These are phyloP conservation scores for Colletotrichum aenigma DNA, from an alignment of 2,329 filamentous ascomycete genomes.

Conservation along the genomic window DNA sequence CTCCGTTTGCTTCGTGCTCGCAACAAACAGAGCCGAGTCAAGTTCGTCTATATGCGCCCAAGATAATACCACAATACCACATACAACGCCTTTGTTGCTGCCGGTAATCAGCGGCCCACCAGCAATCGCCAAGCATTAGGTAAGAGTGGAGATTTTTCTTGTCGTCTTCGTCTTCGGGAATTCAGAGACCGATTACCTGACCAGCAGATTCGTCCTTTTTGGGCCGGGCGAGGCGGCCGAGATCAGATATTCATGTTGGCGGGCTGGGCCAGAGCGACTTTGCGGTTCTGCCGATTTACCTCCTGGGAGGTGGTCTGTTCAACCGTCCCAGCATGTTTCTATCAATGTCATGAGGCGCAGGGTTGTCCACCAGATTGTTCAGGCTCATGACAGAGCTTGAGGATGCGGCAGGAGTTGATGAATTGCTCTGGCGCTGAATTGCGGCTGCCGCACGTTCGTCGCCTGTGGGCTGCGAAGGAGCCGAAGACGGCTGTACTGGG, in stretches of 20 bases:
- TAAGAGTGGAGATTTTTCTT: background rate
- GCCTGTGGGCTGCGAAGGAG: constrained; percentile 32
- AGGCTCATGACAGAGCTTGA: constrained; percentile 55
- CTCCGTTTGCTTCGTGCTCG: background rate
- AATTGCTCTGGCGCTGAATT: constrained; percentile 39
- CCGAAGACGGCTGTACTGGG: constrained; percentile 40
- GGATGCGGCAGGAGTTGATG: constrained; percentile 29
- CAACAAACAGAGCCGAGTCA: background rate
- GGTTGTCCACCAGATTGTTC: constrained; percentile 53
- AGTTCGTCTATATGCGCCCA: background rate
- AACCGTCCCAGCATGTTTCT: constrained; percentile 58
- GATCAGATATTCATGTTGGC: background rate
- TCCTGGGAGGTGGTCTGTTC: constrained; percentile 35
- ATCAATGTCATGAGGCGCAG: constrained; percentile 52
- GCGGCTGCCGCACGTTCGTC: constrained; percentile 40
- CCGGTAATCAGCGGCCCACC: background rate
- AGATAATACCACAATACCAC: background rate
- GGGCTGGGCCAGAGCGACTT: background rate
- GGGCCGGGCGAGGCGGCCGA: background rate
- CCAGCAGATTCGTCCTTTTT: constrained; percentile 15
- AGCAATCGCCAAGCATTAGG: background rate
- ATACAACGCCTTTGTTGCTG: background rate
- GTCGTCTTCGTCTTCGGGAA: background rate
- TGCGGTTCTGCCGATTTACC: constrained; percentile 23
- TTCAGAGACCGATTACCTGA: constrained; percentile 5